Evolutionary conservation across 2,329 filamentous ascomycete genomes (phyloP), one percentile per base, ranked within the genome.

Genomic region (Ascocoryne sarcoides): DNA sequence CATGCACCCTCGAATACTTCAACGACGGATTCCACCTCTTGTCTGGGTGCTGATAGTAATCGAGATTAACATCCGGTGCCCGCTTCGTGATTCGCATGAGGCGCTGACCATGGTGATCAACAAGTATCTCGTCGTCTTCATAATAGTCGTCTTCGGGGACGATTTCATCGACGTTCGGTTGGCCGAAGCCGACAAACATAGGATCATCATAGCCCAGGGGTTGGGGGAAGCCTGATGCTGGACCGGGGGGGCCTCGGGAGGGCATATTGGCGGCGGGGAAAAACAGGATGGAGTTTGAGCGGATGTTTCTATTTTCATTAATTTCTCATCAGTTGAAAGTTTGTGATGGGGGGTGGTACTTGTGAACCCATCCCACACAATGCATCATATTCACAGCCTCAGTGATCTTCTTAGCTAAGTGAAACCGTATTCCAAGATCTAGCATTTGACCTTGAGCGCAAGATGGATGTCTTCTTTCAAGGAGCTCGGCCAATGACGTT

Each of bases 281-380:
- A 52, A 67, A 65, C 31, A 66, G 56, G 28, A 68, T 60, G 38
- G 63, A 65, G 23, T 55, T 50, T 28, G 60, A 61, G 32, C 61
- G 48, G n/a, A 55, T 55, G 32, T 55, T 55, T 36, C 52, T 54
- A 30, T 31, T 10, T 10, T 23, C 20, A 14, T 31, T 5, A 30
- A 18, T 29, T 34, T 19, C 3, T 39, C n/a, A 34, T 9, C 4
- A 5, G 8, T 17, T 15, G 28, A 17, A 37, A 23, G 10, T 5
- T 2, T 4, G 36, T 10, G 5, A 53, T 17, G 23, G 7, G 7
- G 61, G 48, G 2, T 57, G 45, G 2, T 60, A 62, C 52, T 67
- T 67, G 48, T 67, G 70, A 28, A 73, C 62, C 70, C 69, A 73
- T 50, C 70, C 69, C 31, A 73, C 66, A 4, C 66, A 68, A 52